Base-by-base conservation (phyloP, 306 rosid genomes). In the Cercis canadensis region DNA sequence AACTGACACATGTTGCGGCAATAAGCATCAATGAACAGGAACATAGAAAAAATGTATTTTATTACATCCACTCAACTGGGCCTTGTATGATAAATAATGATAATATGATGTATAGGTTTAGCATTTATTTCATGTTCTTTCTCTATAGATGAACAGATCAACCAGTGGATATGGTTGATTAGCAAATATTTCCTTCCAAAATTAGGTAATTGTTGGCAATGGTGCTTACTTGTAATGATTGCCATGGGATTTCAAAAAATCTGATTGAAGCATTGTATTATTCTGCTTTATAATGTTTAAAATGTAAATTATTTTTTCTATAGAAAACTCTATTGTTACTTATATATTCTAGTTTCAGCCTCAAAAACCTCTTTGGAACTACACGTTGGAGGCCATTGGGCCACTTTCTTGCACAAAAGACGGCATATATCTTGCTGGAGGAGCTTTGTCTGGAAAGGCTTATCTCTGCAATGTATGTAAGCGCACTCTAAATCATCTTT, bases 401-500 rank as follows among this genome's bases (percentile, higher is more conserved):
- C 84, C 97, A 67, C 82, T 92, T 77, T 69, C 90, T 74, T 75
- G 87, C 74, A 87, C 97, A 56, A 85, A 70, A 70, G 86, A 87
- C 65, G 84, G 89, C 73, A 79, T 72, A 59, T 89, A 87, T 74
- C 90, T 92, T 62, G 88, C 81, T 9, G 97, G 92, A 19, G 97
- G 96, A 69, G 85, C 86, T 57, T 77, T 78, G 13, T 82, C 97
- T 6, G 97, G 97, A 72, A 82, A 78, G 70, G 84, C 71, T 73
- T 86, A 92, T 79, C 21, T 92, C 5, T 92, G 96, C 93, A 80
- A 89, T 83, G 97, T 92, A 75, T 34, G 95, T 57, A 49, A 65
- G 18, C 15, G 19, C 66, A 51, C 13, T 33, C 37, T 40, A 53
- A 59, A 74, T 39, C 61, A 52, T 34, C 11, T n/a, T 45, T n/a